Conservation (phyloP, 2,329 filamentous ascomycete genomes). For the Cercospora beticola region DNA sequence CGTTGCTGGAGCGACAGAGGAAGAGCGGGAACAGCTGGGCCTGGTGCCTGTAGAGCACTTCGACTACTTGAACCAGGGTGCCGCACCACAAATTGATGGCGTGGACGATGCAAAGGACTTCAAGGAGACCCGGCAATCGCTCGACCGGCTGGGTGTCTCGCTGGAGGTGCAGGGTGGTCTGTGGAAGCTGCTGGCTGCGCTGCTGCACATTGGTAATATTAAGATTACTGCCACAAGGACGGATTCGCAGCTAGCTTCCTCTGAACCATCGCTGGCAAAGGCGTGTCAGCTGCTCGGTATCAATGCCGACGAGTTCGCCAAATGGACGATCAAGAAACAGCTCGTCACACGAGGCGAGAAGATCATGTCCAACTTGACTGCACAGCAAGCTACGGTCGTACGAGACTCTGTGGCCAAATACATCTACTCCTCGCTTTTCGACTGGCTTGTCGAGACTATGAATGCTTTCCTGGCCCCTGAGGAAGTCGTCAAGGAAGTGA, state of each 20-base stretch:
- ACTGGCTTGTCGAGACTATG: constrained; percentile 98
- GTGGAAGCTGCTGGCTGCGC: constrained; percentile 83
- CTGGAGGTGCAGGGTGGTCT: constrained; percentile 75
- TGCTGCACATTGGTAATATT: constrained; percentile 93
- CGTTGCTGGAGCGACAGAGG: constrained; percentile 83
- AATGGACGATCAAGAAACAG: constrained; percentile 99
- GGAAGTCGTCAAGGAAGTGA: constrained; percentile 76
- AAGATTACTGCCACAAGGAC: constrained; percentile 89
- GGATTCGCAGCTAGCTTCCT: constrained; percentile 77
- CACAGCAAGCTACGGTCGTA: constrained; percentile 90
- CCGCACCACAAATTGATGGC: constrained; percentile 84
- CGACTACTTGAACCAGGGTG: constrained; percentile 94
- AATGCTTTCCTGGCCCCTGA: constrained; percentile 88
- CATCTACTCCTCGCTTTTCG: constrained; percentile 96
- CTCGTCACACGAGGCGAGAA: constrained; percentile 94
- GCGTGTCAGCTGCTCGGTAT: constrained; percentile 87
- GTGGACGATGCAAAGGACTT: constrained; percentile 97
- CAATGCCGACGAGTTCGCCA: constrained; percentile 80
- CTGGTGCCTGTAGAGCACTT: constrained; percentile 85
- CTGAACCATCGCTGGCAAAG: constrained; percentile 77
- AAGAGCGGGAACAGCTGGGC: constrained; percentile 75
- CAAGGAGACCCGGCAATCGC: constrained; percentile 77
- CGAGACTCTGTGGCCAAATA: constrained; percentile 98
- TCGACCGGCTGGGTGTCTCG: constrained; percentile 83
- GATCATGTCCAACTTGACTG: constrained; percentile 91